These are phyloP conservation scores for Dendrobium officinale DNA, from an alignment of 106 monocot genomes.

Conservation along the genomic window DNA sequence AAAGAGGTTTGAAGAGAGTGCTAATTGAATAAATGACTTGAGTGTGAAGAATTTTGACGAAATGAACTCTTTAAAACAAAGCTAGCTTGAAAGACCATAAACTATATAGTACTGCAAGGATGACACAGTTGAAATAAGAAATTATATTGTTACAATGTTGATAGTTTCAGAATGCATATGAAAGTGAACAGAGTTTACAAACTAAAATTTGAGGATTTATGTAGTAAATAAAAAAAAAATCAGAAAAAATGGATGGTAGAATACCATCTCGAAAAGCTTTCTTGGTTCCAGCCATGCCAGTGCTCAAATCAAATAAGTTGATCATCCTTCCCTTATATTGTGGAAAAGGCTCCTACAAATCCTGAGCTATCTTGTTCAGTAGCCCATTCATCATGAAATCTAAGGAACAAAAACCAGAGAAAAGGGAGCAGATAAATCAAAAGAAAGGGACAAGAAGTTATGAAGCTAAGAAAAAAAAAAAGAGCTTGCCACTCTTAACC, in stretches of 20 bases:
- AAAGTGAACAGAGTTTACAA: background rate
- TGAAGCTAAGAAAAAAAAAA: background rate
- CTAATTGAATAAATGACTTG: too few relatives aligned
- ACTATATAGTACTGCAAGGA: too few relatives aligned
- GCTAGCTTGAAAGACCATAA: too few relatives aligned
- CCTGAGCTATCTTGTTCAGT: constrained; percentile 22
- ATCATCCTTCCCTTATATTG: constrained; percentile 66
- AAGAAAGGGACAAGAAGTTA: background rate
- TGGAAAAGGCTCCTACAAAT: constrained; percentile 23
- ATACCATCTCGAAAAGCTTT: constrained; percentile 48
- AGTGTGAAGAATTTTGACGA: too few relatives aligned
- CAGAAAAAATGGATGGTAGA: background rate
- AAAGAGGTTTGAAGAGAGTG: too few relatives aligned
- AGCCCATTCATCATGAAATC: constrained; percentile 2
- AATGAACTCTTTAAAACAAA: too few relatives aligned
- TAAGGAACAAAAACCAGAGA: background rate
- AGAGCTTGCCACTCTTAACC: background rate
- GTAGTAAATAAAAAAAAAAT: background rate
- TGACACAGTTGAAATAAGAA: too few relatives aligned
- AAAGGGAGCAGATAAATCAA: background rate
- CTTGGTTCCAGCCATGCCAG: constrained; percentile 33
- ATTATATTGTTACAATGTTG: too few relatives aligned
- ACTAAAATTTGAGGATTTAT: background rate
- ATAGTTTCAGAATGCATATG: too few relatives aligned
- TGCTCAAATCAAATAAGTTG: constrained; percentile 51